These are phyloP conservation scores for Beauveria asiatica DNA, from an alignment of 2,329 filamentous ascomycete species.

Conservation along the genomic window DNA sequence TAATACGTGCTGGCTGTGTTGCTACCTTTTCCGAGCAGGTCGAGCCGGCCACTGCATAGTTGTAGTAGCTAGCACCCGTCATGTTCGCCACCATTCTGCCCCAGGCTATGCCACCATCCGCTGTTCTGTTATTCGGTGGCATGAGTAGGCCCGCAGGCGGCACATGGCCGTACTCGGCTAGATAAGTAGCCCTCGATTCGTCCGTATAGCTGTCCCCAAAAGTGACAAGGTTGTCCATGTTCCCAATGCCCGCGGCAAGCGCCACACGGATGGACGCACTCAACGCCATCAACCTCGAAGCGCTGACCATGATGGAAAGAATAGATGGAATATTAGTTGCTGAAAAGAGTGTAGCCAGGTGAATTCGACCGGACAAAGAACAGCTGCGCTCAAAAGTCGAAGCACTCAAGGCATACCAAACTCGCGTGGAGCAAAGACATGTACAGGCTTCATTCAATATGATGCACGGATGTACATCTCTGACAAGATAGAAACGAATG, in stretches of 20 bases:
- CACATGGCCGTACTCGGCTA: slow-evolving; percentile 48
- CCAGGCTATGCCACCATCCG: slow-evolving; percentile 62
- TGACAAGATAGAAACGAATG: too few relatives aligned
- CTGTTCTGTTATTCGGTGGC: slow-evolving; percentile 40
- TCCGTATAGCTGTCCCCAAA: slow-evolving; percentile 76
- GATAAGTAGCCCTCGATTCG: slow-evolving; percentile 57
- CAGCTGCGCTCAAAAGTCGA: too few relatives aligned
- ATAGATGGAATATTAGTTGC: too few relatives aligned
- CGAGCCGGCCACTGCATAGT: slow-evolving; percentile 67
- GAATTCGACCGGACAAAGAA: too few relatives aligned
- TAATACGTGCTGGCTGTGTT: slow-evolving; percentile 29
- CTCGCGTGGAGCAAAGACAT: too few relatives aligned
- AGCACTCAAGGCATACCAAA: too few relatives aligned
- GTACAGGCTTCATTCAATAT: too few relatives aligned
- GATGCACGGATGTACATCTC: too few relatives aligned
- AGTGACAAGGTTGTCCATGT: slow-evolving; percentile 52
- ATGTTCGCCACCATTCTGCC: slow-evolving; percentile 55
- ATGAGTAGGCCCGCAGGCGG: slow-evolving; percentile 52
- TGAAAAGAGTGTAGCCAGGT: too few relatives aligned
- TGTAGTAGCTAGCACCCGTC: slow-evolving; percentile 47
- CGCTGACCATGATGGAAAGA: neutral
- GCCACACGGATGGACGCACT: neutral
- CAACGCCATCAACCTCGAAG: neutral
- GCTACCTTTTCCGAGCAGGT: slow-evolving; percentile 64
- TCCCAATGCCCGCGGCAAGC: neutral